phyloP scores from a whole-genome alignment of 208 protist genomes.

The Porcisia deanei region DNA sequence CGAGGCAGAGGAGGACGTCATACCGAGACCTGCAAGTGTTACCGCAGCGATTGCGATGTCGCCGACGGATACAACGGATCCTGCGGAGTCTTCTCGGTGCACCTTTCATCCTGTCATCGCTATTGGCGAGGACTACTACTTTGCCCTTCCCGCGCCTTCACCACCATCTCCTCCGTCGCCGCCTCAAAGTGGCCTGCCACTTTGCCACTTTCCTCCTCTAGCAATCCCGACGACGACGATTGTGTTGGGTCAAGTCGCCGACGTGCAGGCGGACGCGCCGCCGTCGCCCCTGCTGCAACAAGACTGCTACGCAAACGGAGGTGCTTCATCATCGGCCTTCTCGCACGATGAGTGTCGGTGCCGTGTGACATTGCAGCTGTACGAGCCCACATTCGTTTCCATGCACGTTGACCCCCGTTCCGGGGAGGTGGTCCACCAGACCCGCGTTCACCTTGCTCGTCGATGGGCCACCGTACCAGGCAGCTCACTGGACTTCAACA shows the following conservation, averaged over 20 bases:
- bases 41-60: not conserved
- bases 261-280: constrained; percentile 15
- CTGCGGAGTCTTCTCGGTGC: constrained; percentile 2
- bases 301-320: not conserved
- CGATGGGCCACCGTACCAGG: constrained; percentile 28
- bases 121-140: constrained; percentile 74
- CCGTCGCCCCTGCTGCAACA: constrained; percentile 1
- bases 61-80: not conserved
- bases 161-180: not conserved
- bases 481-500: constrained; percentile 54
- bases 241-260: constrained; percentile 53
- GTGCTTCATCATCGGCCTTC: constrained; percentile 2
- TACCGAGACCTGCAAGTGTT: not conserved
- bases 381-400: constrained; percentile 39
- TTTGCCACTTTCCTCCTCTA: not conserved
- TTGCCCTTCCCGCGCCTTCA: constrained; percentile 23
- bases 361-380: constrained; percentile 49
- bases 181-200: not conserved
- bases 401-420: constrained; percentile 50
- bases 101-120: constrained; percentile 25
- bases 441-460: constrained; percentile 38
- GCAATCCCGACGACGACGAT: constrained; percentile 20
- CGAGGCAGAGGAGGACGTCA: constrained; percentile 4
- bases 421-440: constrained; percentile 45
- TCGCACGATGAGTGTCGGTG: constrained; percentile 8